Base-by-base conservation (phyloP, 169 alveolate genomes). In the Plasmodium sp. region DNA sequence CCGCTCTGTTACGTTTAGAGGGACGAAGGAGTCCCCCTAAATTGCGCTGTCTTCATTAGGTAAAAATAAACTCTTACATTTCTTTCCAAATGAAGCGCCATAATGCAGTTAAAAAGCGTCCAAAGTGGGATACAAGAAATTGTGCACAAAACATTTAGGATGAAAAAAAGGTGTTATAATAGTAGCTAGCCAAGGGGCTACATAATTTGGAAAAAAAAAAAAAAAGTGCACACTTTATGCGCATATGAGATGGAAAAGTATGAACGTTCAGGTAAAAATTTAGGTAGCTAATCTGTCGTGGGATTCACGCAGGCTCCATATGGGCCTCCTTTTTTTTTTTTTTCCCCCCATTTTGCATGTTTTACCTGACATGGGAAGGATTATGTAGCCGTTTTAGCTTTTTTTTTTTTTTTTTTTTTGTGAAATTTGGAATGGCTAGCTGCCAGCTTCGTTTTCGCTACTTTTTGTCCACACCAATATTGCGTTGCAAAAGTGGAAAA, bases 191-290 rank as follows among this genome's bases (percentile, higher is more conserved):
- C 74, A 58, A 58, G n/a, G 33, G 22, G 33, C 6, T 58, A 14
- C 33, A 58, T 34, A 58, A 58, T n/a, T 18, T 22, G 33, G 33
- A 27, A 81, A 18, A 81, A 43, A 81, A 81, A 81, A 81, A 81
- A 81, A 81, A 45, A 81, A 39, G 31, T 16, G n/a, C 36, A 54
- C 31, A 58, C 73, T 5, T 58, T 58, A 58, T 58, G 18, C 36
- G 41, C 79, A 45, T 51, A 56, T 81, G 73, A n/a, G 45, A 83
- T 2, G 81, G 33, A 67, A 83, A 83, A 83, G 43, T 83, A 83
- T 71, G 58, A 83, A 48, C 75, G 77, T 81, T 81, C 88, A 83
- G 81, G 45, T 62, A 9, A 83, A 58, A 33, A 83, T 34, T 22
- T 62, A 4, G 16, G 2, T 33, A 12, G 27, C 7, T n/a, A n/a